Evolutionary conservation across 208 protist species (phyloP), one percentile per base, ranked within the genome.

Genomic region (Trichomonas gallinae): DNA sequence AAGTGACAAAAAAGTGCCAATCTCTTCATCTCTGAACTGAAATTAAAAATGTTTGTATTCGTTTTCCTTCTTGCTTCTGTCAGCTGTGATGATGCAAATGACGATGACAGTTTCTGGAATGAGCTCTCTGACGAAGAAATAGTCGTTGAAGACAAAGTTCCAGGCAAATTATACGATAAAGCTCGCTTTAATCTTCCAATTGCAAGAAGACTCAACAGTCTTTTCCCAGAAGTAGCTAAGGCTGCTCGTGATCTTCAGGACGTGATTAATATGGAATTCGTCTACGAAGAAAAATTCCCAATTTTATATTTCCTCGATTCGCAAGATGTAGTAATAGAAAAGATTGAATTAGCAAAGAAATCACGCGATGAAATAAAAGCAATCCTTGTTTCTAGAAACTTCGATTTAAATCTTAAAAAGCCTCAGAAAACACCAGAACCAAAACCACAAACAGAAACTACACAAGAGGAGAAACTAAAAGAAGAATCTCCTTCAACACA

Each of bases 121-220:
- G 26, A 93, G 38, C 26, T 93, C 6, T 48, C 87, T 38, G 87
- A 93, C 46, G 87, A 93, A 1, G 44, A 93, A 26, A 38, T 93
- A 38, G 87, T 93, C n/a, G 44, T 93, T 38, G 87, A 93, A 51
- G 87, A 93, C 46, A 48, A 93, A 51, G 87, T 93, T 51, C 15
- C 11, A 58, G 87, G 87, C 34, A 48, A 93, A 44, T 38, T 93
- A 6, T 93, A 93, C 46, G 87, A 48, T 51, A 93, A 93, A 51
- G 87, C 87, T 26, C 26, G 87, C 34, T 93, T 93, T 21, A 93
- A 93, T 36, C 21, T 93, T 11, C 87, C 87, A 17, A 51, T 93
- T 51, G 13, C 15, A 34, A 48, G 87, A 38, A 93, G 87, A 51
- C 17, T 93, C 11, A n/a, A 72, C 26, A 93, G 45, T 1, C 44